Percentiles rank a stretch among this genome's conserved stretches.
phyloP scores from a whole-genome alignment of 805 yeast species.

The Schizosaccharomyces pombe region DNA sequence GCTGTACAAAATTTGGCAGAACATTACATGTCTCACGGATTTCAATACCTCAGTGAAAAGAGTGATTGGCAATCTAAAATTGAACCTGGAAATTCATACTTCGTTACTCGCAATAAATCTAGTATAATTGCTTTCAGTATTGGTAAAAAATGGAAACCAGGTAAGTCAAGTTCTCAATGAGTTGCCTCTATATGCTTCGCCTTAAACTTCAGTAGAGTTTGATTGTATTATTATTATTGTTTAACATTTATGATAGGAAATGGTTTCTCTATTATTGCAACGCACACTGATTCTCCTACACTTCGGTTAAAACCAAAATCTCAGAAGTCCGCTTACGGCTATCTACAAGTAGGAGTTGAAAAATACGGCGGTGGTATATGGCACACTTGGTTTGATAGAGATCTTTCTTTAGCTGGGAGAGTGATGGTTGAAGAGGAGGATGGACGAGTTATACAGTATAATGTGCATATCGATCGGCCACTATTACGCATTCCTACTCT shows the following conservation, averaged over 20 bases:
- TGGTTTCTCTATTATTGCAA: constrained; percentile 75
- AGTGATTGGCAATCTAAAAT: constrained; percentile 25
- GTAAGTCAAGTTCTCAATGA: constrained; percentile 17
- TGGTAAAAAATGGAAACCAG: constrained; percentile 45
- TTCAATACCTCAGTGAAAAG: constrained; percentile 40
- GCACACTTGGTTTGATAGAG: constrained; percentile 94
- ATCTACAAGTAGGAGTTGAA: constrained; percentile 76
- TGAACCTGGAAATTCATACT: constrained; percentile 31
- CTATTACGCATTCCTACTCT: constrained; percentile 75
- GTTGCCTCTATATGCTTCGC: no score
- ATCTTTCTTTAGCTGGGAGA: constrained; percentile 75
- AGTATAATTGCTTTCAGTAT: constrained; percentile 44
- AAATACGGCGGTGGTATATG: constrained; percentile 90
- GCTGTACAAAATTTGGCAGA: constrained; percentile 45
- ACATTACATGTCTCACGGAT: constrained; percentile 33
- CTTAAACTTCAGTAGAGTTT: not conserved
- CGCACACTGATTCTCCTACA: constrained; percentile 89
- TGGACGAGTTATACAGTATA: constrained; percentile 27
- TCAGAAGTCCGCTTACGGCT: constrained; percentile 45
- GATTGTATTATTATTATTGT: not conserved
- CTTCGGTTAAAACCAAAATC: constrained; percentile 78
- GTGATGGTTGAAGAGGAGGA: constrained; percentile 37
- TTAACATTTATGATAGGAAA: constrained; percentile 14
- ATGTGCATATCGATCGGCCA: constrained; percentile 66
- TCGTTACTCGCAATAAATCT: constrained; percentile 45